Evolutionary conservation across 2,329 filamentous ascomycete genomes (phyloP), one percentile per base, ranked within the genome.

Genomic region (Microdochium trichocladiopsis): DNA sequence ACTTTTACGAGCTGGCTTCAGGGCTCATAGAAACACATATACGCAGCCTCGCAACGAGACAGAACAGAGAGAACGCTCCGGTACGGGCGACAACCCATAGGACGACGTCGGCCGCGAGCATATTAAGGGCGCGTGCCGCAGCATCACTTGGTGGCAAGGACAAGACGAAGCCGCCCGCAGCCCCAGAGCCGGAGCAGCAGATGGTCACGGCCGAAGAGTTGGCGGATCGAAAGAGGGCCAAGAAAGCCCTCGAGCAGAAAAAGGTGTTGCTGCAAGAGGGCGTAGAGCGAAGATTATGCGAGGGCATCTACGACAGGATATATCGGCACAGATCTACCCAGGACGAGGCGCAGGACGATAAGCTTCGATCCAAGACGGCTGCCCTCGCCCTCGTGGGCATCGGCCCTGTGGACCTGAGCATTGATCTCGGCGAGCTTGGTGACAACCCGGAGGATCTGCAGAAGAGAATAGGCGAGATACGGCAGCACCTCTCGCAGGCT

Each of bases 321-420:
- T 99, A 93, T 79, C 84, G 91, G 48, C 94, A 99, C 67, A 83
- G 87, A 54, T 94, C 80, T 65, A 95, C 93, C 0, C 86, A 97
- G 62, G 94, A 99, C 64, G 93, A 96, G 69, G 92, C 94, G 12
- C 83, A 93, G 63, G 94, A 99, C 65, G 92, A 95, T 62, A 96
- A 95, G 66, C 76, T 99, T 50, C 83, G 94, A 25, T 99, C 94
- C 10, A 94, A 95, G 63, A 96, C 92, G 1, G 93, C 93, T 21
- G 91, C 94, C 1, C 72, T 99, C 47, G 82, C 87, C 2, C 75
- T 99, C n/a, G 90, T 99, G 18, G 93, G 91, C 1, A 96, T 99
- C 63, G 89, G 90, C 2, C 74, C 94, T 50, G 84, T 83, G 56
- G 94, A 99, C 63, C 75, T 99, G 11, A 88, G 90, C 3, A 80